Conservation (phyloP, 768 basidiomycete genomes). For the Rhizopogon rudus region DNA sequence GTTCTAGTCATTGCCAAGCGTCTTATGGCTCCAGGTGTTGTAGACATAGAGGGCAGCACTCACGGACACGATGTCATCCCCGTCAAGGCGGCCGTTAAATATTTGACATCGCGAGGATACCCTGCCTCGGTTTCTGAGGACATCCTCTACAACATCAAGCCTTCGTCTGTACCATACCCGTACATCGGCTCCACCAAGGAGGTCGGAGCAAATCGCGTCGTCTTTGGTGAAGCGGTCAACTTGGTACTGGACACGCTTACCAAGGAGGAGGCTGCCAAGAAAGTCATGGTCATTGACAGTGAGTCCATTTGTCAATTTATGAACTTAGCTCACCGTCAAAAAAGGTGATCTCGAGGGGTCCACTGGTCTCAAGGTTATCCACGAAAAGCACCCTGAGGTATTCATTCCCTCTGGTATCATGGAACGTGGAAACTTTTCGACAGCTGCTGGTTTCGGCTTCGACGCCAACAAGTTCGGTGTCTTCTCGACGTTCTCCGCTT, state of each 20-base stretch:
- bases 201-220: slow-evolving; percentile 71
- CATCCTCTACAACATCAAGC: slow-evolving; percentile 64
- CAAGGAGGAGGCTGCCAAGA: slow-evolving; percentile 72
- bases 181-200: slow-evolving; percentile 71
- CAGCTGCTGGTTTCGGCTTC: slow-evolving; percentile 86
- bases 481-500: slow-evolving; percentile 88
- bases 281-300: slow-evolving; percentile 89
- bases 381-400: slow-evolving; percentile 87
- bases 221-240: slow-evolving; percentile 85
- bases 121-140: slow-evolving; percentile 37
- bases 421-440: slow-evolving; percentile 82
- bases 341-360: slow-evolving; percentile 84
- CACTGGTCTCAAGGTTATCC: slow-evolving; percentile 83
- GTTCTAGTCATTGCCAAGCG: slow-evolving; percentile 62
- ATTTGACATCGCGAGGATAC: slow-evolving; percentile 64
- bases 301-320: slow-evolving; percentile 14
- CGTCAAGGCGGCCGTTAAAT: slow-evolving; percentile 72
- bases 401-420: slow-evolving; percentile 83
- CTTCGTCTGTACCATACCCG: slow-evolving; percentile 48
- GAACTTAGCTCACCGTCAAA: neutral
- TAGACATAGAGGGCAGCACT: slow-evolving; percentile 70
- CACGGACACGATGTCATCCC: slow-evolving; percentile 88
- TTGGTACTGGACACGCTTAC: slow-evolving; percentile 66
- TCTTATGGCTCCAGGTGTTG: slow-evolving; percentile 62
- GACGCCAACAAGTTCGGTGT: slow-evolving; percentile 79